Percentiles rank a stretch among this genome's conserved stretches.
Evolutionary conservation across 2,329 filamentous ascomycete species (phyloP).

Genomic region (Hypoxylon sp.): DNA sequence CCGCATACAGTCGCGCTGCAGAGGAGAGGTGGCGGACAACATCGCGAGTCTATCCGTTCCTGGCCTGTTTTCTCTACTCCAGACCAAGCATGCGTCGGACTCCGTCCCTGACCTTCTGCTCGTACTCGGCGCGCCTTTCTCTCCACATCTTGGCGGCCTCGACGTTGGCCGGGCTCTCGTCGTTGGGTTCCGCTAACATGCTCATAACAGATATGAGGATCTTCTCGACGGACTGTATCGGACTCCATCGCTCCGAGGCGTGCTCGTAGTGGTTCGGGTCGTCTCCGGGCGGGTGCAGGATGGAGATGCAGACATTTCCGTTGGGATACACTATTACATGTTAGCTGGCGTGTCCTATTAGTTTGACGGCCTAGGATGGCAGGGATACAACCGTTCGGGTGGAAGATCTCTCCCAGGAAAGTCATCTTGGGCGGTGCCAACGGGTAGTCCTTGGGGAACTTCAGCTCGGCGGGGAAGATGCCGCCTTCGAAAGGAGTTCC

Average conservation of each 20-base stretch:
- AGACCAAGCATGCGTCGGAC: slow-evolving; percentile 82
- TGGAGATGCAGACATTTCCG: slow-evolving; percentile 96
- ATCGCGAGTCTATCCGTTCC: background rate
- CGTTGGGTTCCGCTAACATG: slow-evolving; percentile 97
- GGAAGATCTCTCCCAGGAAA: slow-evolving; percentile 93
- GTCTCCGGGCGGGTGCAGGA: slow-evolving; percentile 93
- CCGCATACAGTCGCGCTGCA: background rate
- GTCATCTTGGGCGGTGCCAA: slow-evolving; percentile 95
- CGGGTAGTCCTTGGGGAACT: slow-evolving; percentile 97
- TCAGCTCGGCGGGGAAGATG: slow-evolving; percentile 92
- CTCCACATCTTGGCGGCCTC: slow-evolving; percentile 98
- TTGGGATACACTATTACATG: slow-evolving; percentile 77
- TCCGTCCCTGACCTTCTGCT: slow-evolving; percentile 82
- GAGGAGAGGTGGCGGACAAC: background rate
- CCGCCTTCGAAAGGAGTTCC: slow-evolving; percentile 96
- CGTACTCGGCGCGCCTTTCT: slow-evolving; percentile 83
- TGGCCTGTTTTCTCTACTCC: slow-evolving; percentile 45
- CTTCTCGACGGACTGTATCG: slow-evolving; percentile 97
- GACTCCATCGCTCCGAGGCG: slow-evolving; percentile 93
- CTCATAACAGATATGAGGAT: slow-evolving; percentile 97
- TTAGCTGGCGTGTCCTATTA: background rate
- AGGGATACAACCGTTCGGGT: slow-evolving; percentile 79
- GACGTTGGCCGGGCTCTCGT: slow-evolving; percentile 95
- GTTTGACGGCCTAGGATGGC: background rate
- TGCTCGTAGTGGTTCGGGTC: slow-evolving; percentile 99